Base-by-base conservation (phyloP, 139 green algal species). In the Limnomonas spitsbergensis region DNA sequence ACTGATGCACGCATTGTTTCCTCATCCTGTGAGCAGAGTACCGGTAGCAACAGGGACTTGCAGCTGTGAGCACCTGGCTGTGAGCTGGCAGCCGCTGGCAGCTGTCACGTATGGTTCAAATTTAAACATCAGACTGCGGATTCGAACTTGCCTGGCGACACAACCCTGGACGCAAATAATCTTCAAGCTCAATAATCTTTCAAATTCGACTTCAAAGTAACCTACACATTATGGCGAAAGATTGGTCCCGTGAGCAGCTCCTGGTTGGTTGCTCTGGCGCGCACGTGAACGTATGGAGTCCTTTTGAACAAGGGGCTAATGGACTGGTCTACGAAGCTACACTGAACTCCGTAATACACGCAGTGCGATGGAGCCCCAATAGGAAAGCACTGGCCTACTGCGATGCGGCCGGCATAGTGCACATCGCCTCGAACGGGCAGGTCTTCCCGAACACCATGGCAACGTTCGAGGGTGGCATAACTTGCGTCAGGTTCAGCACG, bases 361-460 rank as follows among this genome's bases (percentile, higher is more conserved):
- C 56, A 7, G 56, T 70, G 29, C 56, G 56, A 4, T 70, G 56
- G 56, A 70, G 56, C 29, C 56, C 56, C 9, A 70, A 70, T 20
- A 24, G 56, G 4, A 70, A 36, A 20, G 56, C 56, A 7, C 14
- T 70, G 4, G 56, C 24, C n/a, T 70, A 37, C 24, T 24, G 56
- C 6, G 56, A 32, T 24, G 14, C 4, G 29, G 56, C 9, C 29
- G 56, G 56, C n/a, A 7, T 37, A 20, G 56, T 70, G 27, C 56
- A 70, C 56, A 70, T 32, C 29, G 24, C 24, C 7, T 24, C 56
- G 7, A 70, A 70, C 29, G 56, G 56, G n/a, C n/a, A 38, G 27
- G 56, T 70, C 4, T 70, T 38, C 24, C 14, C 14, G 4, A 70
- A 24, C 14, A 37, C n/a, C 56, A 70, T 70, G 56, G 14, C 56